These are phyloP conservation scores for Tuber brumale DNA, from an alignment of 495 filamentous ascomycete species.

Conservation along the genomic window DNA sequence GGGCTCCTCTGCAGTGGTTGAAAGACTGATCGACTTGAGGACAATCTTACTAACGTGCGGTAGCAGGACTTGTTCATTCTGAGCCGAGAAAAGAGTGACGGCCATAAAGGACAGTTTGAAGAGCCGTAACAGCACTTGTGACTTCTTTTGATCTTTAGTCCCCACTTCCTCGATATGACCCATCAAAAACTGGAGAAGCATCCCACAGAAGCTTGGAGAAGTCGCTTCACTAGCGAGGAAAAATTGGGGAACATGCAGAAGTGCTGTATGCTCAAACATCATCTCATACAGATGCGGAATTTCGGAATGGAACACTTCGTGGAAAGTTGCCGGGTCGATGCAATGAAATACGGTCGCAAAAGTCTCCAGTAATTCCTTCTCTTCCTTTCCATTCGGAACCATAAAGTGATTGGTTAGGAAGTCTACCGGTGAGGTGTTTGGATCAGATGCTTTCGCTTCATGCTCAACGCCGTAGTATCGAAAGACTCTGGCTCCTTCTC, in stretches of 20 bases:
- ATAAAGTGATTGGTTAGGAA: constrained; percentile 90
- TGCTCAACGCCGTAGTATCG: constrained; percentile 83
- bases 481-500: constrained; percentile 91
- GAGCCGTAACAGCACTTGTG: constrained; percentile 82
- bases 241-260: constrained; percentile 94
- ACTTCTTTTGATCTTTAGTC: constrained; percentile 79
- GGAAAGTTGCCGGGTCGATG: constrained; percentile 95
- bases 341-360: constrained; percentile 98
- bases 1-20: constrained; percentile 89
- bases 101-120: constrained; percentile 99
- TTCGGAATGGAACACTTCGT: constrained; percentile 96
- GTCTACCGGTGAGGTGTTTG: constrained; percentile 71
- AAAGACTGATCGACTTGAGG: constrained; percentile 90
- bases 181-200: constrained; percentile 97
- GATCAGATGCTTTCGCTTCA: constrained; percentile 65
- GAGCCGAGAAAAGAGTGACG: constrained; percentile 84
- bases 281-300: constrained; percentile 95
- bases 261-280: constrained; percentile 91
- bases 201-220: constrained; percentile 92
- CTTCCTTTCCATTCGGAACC: constrained; percentile 83
- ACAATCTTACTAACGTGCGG: constrained; percentile 96
- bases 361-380: constrained; percentile 94
- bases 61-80: constrained; percentile 91
- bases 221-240: constrained; percentile 97
- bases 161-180: constrained; percentile 90